A percentile compares a stretch with the other conserved stretches of the same genome.
phyloP scores from a whole-genome alignment of 164 flowering plant genomes.

The Vitis rupestris region DNA sequence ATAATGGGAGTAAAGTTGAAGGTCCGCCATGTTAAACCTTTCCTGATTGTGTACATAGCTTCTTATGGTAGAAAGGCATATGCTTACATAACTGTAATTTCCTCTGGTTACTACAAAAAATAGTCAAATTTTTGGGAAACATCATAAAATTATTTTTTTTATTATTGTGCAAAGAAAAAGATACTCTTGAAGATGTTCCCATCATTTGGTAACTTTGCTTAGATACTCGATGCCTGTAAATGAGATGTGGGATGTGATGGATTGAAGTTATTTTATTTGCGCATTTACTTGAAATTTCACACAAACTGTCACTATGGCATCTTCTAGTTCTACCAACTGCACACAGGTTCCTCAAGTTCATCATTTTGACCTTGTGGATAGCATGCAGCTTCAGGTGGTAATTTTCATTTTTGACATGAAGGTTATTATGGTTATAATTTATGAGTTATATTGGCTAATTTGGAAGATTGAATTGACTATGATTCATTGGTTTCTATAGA shows the following conservation, averaged over 20 bases:
- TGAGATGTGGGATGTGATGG: background rate
- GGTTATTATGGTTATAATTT: too few species aligned
- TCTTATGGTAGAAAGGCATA: too few species aligned
- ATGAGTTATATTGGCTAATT: background rate
- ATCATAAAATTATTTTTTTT: too few species aligned
- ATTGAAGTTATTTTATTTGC: too few species aligned
- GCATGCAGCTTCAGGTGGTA: constrained; percentile 38
- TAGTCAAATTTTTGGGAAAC: too few species aligned
- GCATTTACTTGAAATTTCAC: background rate
- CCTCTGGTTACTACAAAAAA: too few species aligned
- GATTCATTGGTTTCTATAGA: constrained; percentile 18
- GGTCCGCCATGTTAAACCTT: too few species aligned
- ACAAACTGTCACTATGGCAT: constrained; percentile 7
- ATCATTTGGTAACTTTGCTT: background rate
- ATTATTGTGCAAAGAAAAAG: too few species aligned
- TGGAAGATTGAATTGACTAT: background rate
- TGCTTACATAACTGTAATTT: too few species aligned
- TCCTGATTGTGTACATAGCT: too few species aligned
- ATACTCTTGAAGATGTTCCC: background rate
- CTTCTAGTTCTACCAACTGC: constrained; percentile 9
- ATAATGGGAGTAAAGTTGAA: too few species aligned
- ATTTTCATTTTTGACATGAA: background rate
- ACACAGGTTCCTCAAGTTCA: constrained; percentile 24
- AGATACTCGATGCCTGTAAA: background rate
- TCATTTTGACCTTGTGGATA: constrained; percentile 34